phyloP scores from a whole-genome alignment of 2,329 filamentous ascomycete genomes.

The Coniella vitis region DNA sequence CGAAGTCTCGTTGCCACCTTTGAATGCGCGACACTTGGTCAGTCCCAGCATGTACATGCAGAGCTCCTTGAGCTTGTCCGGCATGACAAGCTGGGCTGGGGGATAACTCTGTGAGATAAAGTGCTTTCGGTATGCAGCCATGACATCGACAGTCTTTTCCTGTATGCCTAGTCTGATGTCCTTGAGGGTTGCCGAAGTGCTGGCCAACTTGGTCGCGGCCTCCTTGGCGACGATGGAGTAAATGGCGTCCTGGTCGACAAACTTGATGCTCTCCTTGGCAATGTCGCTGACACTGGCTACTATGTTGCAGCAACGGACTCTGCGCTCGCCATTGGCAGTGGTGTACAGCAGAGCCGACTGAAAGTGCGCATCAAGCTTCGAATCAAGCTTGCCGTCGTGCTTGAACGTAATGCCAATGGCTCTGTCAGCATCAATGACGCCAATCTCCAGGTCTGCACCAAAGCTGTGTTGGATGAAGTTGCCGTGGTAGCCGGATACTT shows the following conservation, averaged over 20 bases:
- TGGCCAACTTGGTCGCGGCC: constrained; percentile 74
- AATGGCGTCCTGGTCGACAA: constrained; percentile 93
- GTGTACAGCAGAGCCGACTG: constrained; percentile 94
- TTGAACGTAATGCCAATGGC: constrained; percentile 85
- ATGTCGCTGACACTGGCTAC: constrained; percentile 88
- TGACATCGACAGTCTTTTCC: constrained; percentile 87
- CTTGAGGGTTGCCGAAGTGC: constrained; percentile 65
- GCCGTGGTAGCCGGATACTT: constrained; percentile 89
- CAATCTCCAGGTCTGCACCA: constrained; percentile 89
- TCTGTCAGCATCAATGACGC: constrained; percentile 87
- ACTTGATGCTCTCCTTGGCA: constrained; percentile 79
- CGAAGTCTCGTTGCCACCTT: constrained; percentile 82
- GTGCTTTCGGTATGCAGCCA: constrained; percentile 88
- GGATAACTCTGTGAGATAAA: constrained; percentile 77
- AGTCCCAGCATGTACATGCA: constrained; percentile 92
- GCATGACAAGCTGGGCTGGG: constrained; percentile 86
- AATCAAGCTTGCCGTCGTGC: constrained; percentile 95
- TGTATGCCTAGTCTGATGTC: constrained; percentile 78
- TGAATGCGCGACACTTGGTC: constrained; percentile 87
- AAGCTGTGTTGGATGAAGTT: constrained; percentile 96
- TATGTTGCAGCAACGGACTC: constrained; percentile 87
- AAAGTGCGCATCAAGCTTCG: constrained; percentile 95
- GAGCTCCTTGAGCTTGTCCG: constrained; percentile 92
- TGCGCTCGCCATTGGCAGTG: constrained; percentile 77
- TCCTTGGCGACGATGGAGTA: constrained; percentile 87